phyloP scores from a whole-genome alignment of 768 basidiomycete species.

The Rhizopogon sp. region DNA sequence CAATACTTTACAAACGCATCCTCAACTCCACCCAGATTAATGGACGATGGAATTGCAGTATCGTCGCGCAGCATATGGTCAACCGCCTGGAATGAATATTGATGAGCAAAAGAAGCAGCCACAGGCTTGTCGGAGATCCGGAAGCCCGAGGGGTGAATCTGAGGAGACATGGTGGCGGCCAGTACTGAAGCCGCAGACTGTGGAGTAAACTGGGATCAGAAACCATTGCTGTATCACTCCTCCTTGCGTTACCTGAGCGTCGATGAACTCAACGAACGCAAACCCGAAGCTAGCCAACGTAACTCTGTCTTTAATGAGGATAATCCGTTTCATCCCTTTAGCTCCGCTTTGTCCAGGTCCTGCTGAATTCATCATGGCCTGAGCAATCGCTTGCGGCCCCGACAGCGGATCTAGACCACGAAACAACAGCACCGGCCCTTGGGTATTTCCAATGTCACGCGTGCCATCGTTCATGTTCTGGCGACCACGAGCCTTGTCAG shows the following conservation, averaged over 20 bases:
- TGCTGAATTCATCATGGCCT: constrained; percentile 77
- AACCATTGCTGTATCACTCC: not conserved
- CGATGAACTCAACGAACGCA: constrained; percentile 89
- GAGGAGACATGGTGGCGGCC: constrained; percentile 81
- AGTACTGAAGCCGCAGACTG: constrained; percentile 82
- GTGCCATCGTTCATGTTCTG: constrained; percentile 88
- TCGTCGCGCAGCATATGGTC: constrained; percentile 76
- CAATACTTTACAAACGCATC: constrained; percentile 82
- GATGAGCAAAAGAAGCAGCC: constrained; percentile 90
- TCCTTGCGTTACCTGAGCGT: constrained; percentile 55
- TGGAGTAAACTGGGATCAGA: constrained; percentile 9
- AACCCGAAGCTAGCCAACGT: constrained; percentile 91
- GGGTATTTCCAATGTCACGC: constrained; percentile 88
- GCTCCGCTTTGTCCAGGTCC: constrained; percentile 75
- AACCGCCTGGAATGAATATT: constrained; percentile 83
- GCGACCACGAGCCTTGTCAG: constrained; percentile 56
- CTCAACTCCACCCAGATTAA: constrained; percentile 66
- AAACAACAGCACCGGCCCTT: constrained; percentile 79
- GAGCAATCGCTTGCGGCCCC: constrained; percentile 81
- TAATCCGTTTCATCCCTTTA: constrained; percentile 81
- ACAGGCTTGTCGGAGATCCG: constrained; percentile 85
- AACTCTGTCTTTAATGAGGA: constrained; percentile 85
- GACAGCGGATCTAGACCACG: constrained; percentile 87
- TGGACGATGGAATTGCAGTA: constrained; percentile 63
- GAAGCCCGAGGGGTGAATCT: constrained; percentile 89